A percentile compares a stretch with the other conserved stretches of the same genome.
phyloP scores from a whole-genome alignment of 441 rosid genomes.

The Populus hybrid region DNA sequence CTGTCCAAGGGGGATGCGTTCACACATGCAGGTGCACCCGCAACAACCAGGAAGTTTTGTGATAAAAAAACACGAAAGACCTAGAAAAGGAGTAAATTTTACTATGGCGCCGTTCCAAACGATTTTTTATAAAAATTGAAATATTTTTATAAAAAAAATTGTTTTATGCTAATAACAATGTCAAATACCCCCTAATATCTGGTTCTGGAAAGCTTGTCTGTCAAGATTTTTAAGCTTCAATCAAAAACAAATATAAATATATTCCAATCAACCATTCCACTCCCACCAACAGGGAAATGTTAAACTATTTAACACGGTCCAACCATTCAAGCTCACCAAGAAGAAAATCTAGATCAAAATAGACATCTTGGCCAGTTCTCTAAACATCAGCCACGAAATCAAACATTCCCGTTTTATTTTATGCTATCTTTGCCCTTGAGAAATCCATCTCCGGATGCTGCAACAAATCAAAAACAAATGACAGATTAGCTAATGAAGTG shows the following conservation, averaged over 20 bases:
- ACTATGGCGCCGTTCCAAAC: too few species aligned
- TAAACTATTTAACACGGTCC: slow-evolving; percentile 3
- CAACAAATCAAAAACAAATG: slow-evolving; percentile 6
- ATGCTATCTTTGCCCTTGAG: slow-evolving; percentile 57
- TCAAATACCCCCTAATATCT: too few species aligned
- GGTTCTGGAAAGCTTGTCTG: background rate
- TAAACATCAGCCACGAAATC: background rate
- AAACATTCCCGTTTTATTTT: background rate
- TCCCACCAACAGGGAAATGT: background rate
- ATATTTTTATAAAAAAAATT: too few species aligned
- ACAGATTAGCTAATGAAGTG: slow-evolving; percentile 10
- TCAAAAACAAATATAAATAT: background rate
- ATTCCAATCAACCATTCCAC: background rate
- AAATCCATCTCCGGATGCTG: slow-evolving; percentile 99
- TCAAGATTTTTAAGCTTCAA: background rate
- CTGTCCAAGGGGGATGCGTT: too few species aligned
- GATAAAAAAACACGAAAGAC: too few species aligned
- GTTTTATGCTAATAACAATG: too few species aligned
- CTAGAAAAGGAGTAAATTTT: too few species aligned
- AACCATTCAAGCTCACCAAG: slow-evolving; percentile 11
- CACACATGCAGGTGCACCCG: too few species aligned
- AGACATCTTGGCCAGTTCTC: background rate
- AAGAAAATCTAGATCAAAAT: background rate
- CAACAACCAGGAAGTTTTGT: too few species aligned
- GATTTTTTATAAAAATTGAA: too few species aligned